Conservation (phyloP, 2,329 filamentous ascomycete species). For the Alternaria viburni region DNA sequence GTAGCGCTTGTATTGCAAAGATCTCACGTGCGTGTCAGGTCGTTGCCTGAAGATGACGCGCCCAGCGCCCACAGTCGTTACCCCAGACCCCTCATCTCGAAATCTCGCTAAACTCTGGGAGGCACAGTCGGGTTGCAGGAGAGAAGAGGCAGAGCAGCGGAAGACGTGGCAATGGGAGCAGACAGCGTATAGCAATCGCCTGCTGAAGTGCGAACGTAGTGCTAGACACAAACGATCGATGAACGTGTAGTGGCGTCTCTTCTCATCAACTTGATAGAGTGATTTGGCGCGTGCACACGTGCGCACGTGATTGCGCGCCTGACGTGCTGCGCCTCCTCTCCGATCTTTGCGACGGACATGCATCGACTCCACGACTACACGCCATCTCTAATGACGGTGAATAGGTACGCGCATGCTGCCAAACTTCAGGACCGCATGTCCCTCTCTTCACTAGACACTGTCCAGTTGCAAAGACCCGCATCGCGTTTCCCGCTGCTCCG, state of each 20-base stretch:
- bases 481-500: not conserved
- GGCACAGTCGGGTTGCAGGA: not conserved
- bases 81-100: not conserved
- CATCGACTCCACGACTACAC: not conserved
- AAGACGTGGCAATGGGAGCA: not conserved
- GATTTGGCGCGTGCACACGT: not conserved
- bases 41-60: not conserved
- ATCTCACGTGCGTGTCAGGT: not conserved
- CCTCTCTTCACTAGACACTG: not conserved
- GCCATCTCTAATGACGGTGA: not conserved
- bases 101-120: not conserved
- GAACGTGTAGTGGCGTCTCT: not conserved
- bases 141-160: not conserved
- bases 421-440: not conserved
- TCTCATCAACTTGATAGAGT: not conserved
- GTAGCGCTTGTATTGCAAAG: not conserved
- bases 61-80: not conserved
- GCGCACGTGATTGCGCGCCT: not conserved
- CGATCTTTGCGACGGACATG: not conserved
- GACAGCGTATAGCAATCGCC: not conserved
- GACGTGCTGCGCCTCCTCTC: not conserved
- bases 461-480: not conserved
- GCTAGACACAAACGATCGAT: not conserved
- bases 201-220: not conserved
- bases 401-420: not conserved